A percentile compares a stretch with the other conserved stretches of the same genome.
These are phyloP conservation scores for Sphagnum magellanicum DNA, from an alignment of 228 moss, liverwort and hornwort species.

Conservation along the genomic window DNA sequence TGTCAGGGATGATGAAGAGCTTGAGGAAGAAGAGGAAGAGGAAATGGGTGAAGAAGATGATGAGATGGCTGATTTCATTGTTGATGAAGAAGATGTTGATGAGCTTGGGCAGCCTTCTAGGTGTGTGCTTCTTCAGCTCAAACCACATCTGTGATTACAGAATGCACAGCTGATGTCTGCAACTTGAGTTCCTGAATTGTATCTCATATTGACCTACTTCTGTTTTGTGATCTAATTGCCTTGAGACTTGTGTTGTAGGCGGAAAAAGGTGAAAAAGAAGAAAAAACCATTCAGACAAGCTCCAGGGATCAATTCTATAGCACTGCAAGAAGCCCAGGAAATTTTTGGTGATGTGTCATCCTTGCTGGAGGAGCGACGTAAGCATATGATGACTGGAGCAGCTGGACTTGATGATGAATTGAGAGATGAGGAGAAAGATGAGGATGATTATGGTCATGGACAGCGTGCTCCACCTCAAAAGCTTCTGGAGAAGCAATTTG, in stretches of 20 bases:
- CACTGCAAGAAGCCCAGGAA: constrained; percentile 68
- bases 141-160: neutral
- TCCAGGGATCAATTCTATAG: constrained; percentile 79
- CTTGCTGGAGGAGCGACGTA: constrained; percentile 51
- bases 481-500: constrained; percentile 77
- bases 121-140: neutral
- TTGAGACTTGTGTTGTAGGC: constrained; percentile 9
- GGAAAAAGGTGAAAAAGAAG: constrained; percentile 52
- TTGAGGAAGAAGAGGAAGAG: constrained; percentile 70
- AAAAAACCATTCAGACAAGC: constrained; percentile 67
- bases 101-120: constrained; percentile 60
- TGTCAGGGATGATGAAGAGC: constrained; percentile 65
- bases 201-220: too few relatives aligned
- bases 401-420: constrained; percentile 44
- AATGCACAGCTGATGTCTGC: too few relatives aligned
- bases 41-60: constrained; percentile 73
- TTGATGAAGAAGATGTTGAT: constrained; percentile 79
- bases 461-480: constrained; percentile 51
- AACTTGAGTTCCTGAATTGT: neutral
- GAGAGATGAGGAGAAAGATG: constrained; percentile 65
- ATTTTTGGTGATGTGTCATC: constrained; percentile 59
- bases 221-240: neutral
- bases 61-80: constrained; percentile 99
- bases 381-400: constrained; percentile 35
- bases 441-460: constrained; percentile 50